phyloP scores from a whole-genome alignment of 495 filamentous ascomycete species.

The Penicillium malachiteum region DNA sequence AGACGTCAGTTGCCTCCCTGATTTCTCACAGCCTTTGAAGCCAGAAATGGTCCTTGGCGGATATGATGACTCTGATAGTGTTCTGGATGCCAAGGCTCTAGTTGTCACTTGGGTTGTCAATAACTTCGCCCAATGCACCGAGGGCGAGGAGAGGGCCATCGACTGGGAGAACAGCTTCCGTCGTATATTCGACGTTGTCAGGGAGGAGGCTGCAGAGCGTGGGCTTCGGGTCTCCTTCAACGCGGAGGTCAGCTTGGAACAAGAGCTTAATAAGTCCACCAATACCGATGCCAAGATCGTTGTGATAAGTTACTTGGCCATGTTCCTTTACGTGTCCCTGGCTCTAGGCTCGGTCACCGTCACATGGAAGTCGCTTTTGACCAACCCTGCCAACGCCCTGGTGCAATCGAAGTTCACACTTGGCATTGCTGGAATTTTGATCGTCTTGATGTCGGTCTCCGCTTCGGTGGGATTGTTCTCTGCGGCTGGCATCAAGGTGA shows the following conservation, averaged over 20 bases:
- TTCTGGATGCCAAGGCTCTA: constrained; percentile 74
- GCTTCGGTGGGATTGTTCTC: constrained; percentile 94
- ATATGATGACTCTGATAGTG: constrained; percentile 59
- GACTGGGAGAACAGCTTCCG: constrained; percentile 86
- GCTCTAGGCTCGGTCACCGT: constrained; percentile 86
- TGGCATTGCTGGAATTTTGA: constrained; percentile 86
- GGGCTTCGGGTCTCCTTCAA: constrained; percentile 89
- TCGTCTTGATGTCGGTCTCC: constrained; percentile 95
- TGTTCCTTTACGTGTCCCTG: constrained; percentile 95
- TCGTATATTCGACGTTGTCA: constrained; percentile 64
- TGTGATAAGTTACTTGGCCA: constrained; percentile 94
- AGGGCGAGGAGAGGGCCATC: constrained; percentile 67
- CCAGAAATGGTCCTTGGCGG: constrained; percentile 86
- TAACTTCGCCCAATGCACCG: constrained; percentile 73
- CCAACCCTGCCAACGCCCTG: constrained; percentile 76
- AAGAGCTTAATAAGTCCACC: constrained; percentile 91
- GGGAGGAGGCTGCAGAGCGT: constrained; percentile 74
- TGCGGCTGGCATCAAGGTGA: constrained; percentile 83
- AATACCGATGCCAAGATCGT: constrained; percentile 98
- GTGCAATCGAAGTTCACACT: constrained; percentile 96
- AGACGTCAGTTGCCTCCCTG: constrained; percentile 69
- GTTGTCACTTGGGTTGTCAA: constrained; percentile 96
- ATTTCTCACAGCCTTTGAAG: constrained; percentile 80
- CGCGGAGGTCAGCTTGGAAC: constrained; percentile 87
- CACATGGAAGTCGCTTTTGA: constrained; percentile 67